phyloP scores from a whole-genome alignment of 306 rosid species.

The Mimosa pudica region DNA sequence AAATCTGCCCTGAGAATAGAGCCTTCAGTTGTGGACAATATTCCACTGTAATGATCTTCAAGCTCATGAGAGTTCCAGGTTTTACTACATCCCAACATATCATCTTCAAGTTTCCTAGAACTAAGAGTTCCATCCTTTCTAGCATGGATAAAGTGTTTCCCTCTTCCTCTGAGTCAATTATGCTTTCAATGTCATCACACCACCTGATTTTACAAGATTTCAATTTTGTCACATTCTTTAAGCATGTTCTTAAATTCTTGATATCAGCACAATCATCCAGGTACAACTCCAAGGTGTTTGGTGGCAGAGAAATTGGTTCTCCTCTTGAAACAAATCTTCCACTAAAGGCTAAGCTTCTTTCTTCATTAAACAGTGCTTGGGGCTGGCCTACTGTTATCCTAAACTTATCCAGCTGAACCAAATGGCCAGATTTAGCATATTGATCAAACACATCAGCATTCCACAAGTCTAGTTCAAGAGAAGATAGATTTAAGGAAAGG shows the following conservation, averaged over 20 bases:
- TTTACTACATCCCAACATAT: not conserved
- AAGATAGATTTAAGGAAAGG: not conserved
- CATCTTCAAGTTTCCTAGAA: slow-evolving; percentile 11
- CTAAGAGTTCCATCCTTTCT: slow-evolving; percentile 8
- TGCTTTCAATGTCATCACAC: not conserved
- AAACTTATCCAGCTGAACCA: not conserved
- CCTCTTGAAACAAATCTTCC: slow-evolving; percentile 4
- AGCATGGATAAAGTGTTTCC: not conserved
- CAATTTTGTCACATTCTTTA: not conserved
- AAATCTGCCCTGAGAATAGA: slow-evolving; percentile 1
- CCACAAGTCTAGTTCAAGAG: slow-evolving; percentile 12
- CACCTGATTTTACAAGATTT: slow-evolving; percentile 3
- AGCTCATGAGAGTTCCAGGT: not conserved
- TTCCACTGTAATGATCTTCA: slow-evolving; percentile 9
- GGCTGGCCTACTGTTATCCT: slow-evolving; percentile 10
- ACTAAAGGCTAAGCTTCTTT: not conserved
- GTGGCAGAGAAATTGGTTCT: slow-evolving; percentile 1
- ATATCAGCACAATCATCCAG: slow-evolving; percentile 6
- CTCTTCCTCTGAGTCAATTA: slow-evolving; percentile 6
- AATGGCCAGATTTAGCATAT: slow-evolving; percentile 4
- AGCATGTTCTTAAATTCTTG: not conserved
- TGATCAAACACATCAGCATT: slow-evolving; percentile 13
- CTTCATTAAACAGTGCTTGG: not conserved
- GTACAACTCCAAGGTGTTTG: slow-evolving; percentile 3
- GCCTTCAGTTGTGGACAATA: slow-evolving; percentile 3